Percentiles rank a stretch among this genome's conserved stretches.
These are phyloP conservation scores for Primulina eburnea DNA, from an alignment of 257 asterid genomes.

Conservation along the genomic window DNA sequence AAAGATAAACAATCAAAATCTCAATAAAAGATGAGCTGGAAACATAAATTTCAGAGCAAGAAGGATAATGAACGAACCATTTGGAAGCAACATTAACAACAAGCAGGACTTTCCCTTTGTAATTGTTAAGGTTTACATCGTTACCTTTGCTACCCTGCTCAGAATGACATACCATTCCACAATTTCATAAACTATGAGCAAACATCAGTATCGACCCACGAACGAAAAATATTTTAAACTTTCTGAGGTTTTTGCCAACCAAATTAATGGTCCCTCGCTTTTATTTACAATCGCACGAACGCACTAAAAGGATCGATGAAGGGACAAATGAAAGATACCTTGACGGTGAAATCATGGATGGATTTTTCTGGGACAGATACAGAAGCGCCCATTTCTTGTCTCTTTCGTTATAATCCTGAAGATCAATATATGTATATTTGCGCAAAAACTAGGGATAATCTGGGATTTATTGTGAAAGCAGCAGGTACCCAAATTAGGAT, in stretches of 20 bases:
- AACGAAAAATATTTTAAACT: not conserved
- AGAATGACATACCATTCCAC: constrained; percentile 1
- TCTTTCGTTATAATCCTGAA: constrained; percentile 13
- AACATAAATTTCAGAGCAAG: not conserved
- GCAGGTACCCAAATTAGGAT: not conserved
- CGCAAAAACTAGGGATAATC: not conserved
- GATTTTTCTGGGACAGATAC: constrained; percentile 53
- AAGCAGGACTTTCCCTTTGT: constrained; percentile 80
- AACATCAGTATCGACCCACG: not conserved
- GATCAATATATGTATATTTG: not conserved
- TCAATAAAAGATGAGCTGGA: not conserved
- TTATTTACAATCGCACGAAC: not conserved
- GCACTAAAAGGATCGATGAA: not conserved
- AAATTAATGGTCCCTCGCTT: not conserved
- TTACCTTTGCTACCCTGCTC: constrained; percentile 63
- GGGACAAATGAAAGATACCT: constrained; percentile 37
- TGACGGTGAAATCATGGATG: constrained; percentile 70
- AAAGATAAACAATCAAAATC: constrained; percentile 10
- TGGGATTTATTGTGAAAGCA: not conserved
- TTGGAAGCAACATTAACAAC: constrained; percentile 97
- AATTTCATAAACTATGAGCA: not conserved
- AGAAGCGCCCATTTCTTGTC: constrained; percentile 48
- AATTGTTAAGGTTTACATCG: constrained; percentile 56
- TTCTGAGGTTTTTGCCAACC: not conserved
- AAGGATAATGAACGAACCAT: constrained; percentile 43